Evolutionary conservation across 2,329 filamentous ascomycete genomes (phyloP).

Genomic region (Ophiostoma perfectum): DNA sequence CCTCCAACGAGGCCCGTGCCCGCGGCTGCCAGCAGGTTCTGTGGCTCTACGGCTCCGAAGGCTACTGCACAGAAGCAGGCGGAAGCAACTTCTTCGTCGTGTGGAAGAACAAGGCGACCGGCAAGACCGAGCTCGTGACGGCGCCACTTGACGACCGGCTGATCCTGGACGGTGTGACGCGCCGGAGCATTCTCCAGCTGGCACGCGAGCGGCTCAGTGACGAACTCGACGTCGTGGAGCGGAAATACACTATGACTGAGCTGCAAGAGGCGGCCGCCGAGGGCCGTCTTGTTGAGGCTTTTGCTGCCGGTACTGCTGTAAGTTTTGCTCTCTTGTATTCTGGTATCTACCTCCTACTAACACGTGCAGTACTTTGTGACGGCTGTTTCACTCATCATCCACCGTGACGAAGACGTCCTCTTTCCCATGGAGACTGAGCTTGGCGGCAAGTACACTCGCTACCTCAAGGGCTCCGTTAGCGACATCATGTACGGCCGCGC

Average conservation of each 20-base stretch:
- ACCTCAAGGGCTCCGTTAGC: constrained; percentile 61
- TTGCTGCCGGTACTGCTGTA: constrained; percentile 81
- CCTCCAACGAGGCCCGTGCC: constrained; percentile 66
- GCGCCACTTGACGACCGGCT: constrained; percentile 76
- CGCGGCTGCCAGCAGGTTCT: constrained; percentile 82
- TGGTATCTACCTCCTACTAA: not conserved
- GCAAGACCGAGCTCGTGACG: constrained; percentile 66
- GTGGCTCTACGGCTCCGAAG: constrained; percentile 80
- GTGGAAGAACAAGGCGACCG: constrained; percentile 62
- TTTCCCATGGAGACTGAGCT: constrained; percentile 53
- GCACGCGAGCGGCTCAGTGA: constrained; percentile 56
- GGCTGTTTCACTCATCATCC: constrained; percentile 62
- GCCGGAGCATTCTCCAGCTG: constrained; percentile 71
- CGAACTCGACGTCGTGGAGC: constrained; percentile 69
- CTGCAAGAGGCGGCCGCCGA: constrained; percentile 66
- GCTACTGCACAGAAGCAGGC: constrained; percentile 81
- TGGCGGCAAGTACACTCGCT: constrained; percentile 51
- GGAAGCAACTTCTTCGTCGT: constrained; percentile 90
- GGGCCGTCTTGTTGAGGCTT: constrained; percentile 74
- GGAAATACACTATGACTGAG: constrained; percentile 76
- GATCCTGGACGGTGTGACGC: constrained; percentile 85
- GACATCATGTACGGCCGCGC: constrained; percentile 71
- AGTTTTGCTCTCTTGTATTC: constrained; percentile 41
- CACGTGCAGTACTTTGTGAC: constrained; percentile 60
- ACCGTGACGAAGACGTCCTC: constrained; percentile 57